Percentiles rank a stretch among this genome's conserved stretches.
Conservation (phyloP, 352 stramenopile species). For the Thalassiosira sp. region DNA sequence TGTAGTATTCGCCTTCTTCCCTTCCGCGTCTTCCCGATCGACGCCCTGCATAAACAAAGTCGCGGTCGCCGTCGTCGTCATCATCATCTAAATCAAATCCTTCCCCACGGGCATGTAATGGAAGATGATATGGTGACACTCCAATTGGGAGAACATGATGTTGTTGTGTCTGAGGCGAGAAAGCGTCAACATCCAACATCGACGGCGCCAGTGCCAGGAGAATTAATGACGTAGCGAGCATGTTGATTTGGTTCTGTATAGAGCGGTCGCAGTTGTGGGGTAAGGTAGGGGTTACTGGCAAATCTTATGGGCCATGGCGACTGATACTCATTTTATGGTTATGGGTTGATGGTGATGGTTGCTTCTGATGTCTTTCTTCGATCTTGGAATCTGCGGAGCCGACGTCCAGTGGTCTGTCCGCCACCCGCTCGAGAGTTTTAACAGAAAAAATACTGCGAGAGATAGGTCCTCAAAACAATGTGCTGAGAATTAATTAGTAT, state of each 20-base stretch:
- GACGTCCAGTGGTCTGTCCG: too few species aligned
- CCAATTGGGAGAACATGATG: neutral
- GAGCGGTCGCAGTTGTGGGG: too few species aligned
- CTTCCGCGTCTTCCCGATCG: constrained; percentile 20
- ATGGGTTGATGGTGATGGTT: neutral
- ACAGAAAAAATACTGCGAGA: too few species aligned
- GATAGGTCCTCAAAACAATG: too few species aligned
- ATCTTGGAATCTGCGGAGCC: too few species aligned
- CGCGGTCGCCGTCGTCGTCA: constrained; percentile 29
- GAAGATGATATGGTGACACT: neutral
- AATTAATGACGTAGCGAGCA: constrained; percentile 12
- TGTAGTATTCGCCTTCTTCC: constrained; percentile 28
- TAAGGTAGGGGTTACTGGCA: too few species aligned
- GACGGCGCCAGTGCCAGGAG: constrained; percentile 14
- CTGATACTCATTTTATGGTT: neutral
- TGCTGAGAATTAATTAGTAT: too few species aligned
- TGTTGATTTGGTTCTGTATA: neutral
- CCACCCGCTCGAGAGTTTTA: too few species aligned
- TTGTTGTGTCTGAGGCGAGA: constrained; percentile 9
- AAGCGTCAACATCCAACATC: constrained; percentile 12
- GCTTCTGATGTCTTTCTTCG: too few species aligned
- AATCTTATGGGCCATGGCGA: too few species aligned
- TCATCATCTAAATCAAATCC: constrained; percentile 5
- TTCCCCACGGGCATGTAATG: constrained; percentile 1
- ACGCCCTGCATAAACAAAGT: constrained; percentile 26